Evolutionary conservation across 257 asterid genomes (phyloP), one percentile per base, ranked within the genome.

Genomic region (Gentiana macrophylla): DNA sequence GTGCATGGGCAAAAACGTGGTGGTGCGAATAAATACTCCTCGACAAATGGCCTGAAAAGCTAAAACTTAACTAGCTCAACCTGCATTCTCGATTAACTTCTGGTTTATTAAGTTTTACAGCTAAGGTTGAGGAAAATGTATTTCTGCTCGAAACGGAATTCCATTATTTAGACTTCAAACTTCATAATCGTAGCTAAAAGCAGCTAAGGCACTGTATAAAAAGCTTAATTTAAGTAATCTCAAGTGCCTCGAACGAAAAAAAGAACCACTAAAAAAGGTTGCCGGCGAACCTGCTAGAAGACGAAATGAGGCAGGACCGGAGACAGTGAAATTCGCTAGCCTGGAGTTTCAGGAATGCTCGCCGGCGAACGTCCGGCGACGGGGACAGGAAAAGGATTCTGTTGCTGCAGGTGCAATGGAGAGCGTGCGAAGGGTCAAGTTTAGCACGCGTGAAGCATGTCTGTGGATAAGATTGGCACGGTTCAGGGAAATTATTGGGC

Each of bases 391-490:
- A 62, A 13, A 24, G 10, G 60, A 46, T 71, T 50, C 50, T 36
- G 7, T 2, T 9, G 15, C 70, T 35, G 72, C 67, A 9, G 59
- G 38, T 24, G 24, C 24, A 24, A 56, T 45, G 77, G 66, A 62
- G 76, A 57, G 69, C 56, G 49, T 70, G 80, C 49, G 76, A 59
- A 37, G 34, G 36, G 47, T 13, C 8, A 49, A 72, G 74, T 79
- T 74, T 79, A 74, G 66, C 94, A 84, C 93, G 86, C 66, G 72
- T 64, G 74, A 73, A 81, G 84, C 91, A 91, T 79, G 96, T 66
- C 63, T 24, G 52, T 36, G 72, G 61, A 45, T 32, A 56, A 37
- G 77, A 72, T 75, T 72, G 87, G 81, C 94, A 83, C 94, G 79
- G 63, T 64, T 50, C 1, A 24, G 24, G 24, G 24, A 24, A 24